Percentiles rank a stretch among this genome's conserved stretches.
Conservation (phyloP, 202 grass and related monocot genomes). For the Bolboschoenoplectus hybrid region DNA sequence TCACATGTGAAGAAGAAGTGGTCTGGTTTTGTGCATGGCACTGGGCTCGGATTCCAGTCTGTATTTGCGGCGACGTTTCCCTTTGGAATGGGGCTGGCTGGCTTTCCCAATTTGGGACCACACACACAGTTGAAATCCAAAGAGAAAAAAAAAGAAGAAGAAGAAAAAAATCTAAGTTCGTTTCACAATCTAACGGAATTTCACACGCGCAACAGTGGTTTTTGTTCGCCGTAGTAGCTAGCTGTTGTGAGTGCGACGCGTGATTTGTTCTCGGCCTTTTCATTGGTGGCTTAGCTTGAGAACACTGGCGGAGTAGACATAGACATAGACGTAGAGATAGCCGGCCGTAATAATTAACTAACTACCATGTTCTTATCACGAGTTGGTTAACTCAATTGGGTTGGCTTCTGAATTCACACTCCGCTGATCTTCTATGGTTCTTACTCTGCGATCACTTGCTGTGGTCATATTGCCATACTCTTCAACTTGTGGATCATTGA, state of each 20-base stretch:
- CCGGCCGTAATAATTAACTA: neutral
- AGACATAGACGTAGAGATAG: no score
- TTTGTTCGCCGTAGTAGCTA: neutral
- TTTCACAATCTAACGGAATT: neutral
- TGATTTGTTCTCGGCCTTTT: slow-evolving; percentile 26
- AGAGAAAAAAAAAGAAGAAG: neutral
- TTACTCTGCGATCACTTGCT: neutral
- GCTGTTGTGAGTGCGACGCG: slow-evolving; percentile 35
- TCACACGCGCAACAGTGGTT: neutral
- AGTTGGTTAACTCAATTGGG: neutral
- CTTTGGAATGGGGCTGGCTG: slow-evolving; percentile 16
- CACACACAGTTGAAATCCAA: slow-evolving; percentile 8
- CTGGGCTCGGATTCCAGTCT: slow-evolving; percentile 31
- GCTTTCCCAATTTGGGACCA: slow-evolving; percentile 23
- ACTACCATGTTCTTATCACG: slow-evolving; percentile 29
- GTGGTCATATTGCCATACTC: neutral
- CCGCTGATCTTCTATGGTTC: neutral
- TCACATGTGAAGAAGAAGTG: slow-evolving; percentile 20
- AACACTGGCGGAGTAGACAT: slow-evolving; percentile 8
- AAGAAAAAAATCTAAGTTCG: neutral
- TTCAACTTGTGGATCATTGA: no score
- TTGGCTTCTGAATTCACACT: slow-evolving; percentile 12
- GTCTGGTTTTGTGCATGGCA: neutral
- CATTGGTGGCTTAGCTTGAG: slow-evolving; percentile 33
- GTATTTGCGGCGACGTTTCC: slow-evolving; percentile 44